Evolutionary conservation across 2,329 filamentous ascomycete species (phyloP), one percentile per base, ranked within the genome.

Genomic region (Calonectria multiphialidica): DNA sequence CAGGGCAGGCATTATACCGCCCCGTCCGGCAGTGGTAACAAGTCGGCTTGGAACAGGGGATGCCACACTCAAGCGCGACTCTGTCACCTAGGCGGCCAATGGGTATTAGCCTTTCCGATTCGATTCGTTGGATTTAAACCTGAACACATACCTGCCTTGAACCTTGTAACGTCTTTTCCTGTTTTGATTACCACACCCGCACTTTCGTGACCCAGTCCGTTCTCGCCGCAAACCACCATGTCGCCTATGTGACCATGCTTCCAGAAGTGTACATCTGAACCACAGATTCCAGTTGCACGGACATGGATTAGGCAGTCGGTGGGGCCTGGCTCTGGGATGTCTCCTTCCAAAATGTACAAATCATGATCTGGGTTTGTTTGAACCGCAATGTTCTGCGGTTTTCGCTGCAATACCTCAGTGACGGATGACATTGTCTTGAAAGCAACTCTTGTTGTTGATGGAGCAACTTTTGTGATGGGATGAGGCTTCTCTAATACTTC

Each of bases 221-320:
- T 76, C n/a, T 79, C 79, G 28, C 65, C 72, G 9, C 59, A 62
- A 5, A 77, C 72, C 8, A 84, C 79, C 42, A 79, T 76, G 6
- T 74, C 72, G 18, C 80, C 79, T 45, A 85, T 77, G n/a, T 81
- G 81, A 33, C 83, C 83, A 40, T 83, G 76, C n/a, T 77, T 74
- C 82, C 83, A 85, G 75, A 84, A 85, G 67, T 85, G 83, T 16
- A 84, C 82, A 64, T 78, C 77, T 15, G 75, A 79, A 23, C 92
- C 92, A 83, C 92, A 94, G 75, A 94, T 93, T 50, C 92, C 92
- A 2, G 92, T 93, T 80, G 90, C 92, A 81, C 92, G 92, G 78
- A 94, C 87, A 68, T 90, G 90, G 49, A 93, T 81, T 30, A 91
- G 89, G 45, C 93, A 67, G 5, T 67, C 49, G 7, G 23, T 35